Evolutionary conservation across 129 eudicot genomes (phyloP).

Genomic region (Tagetes erecta): DNA sequence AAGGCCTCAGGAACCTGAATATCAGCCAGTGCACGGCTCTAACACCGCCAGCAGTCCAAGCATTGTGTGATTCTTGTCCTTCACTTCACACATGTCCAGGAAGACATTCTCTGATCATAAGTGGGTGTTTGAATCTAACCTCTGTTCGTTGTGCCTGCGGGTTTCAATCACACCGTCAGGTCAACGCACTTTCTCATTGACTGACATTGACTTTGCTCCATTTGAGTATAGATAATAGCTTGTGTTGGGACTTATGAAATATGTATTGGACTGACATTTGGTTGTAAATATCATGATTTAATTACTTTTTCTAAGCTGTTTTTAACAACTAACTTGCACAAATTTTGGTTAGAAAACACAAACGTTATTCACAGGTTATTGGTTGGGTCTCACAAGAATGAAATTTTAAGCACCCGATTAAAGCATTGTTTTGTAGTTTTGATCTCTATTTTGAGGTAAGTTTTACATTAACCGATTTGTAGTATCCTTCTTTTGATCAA

Average conservation of each 20-base stretch:
- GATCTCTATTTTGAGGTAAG: no score
- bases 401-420: no score
- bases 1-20: conserved; percentile 71
- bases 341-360: no score
- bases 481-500: no score
- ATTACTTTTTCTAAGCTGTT: not conserved
- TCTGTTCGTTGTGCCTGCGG: conserved; percentile 79
- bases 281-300: not conserved
- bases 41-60: conserved; percentile 85
- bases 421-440: no score
- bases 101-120: conserved; percentile 73
- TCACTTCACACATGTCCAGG: conserved; percentile 79
- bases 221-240: not conserved
- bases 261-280: not conserved
- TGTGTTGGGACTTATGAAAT: not conserved
- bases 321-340: no score
- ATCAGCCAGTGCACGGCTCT: conserved; percentile 87
- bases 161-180: conserved; percentile 48
- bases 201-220: not conserved
- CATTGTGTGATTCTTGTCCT: conserved; percentile 72
- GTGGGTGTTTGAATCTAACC: conserved; percentile 70
- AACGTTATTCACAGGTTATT: no score
- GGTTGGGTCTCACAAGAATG: no score
- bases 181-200: conserved; percentile 14
- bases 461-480: no score